phyloP scores from a whole-genome alignment of 148 eudicot genomes.

The Nepenthes gracilis region DNA sequence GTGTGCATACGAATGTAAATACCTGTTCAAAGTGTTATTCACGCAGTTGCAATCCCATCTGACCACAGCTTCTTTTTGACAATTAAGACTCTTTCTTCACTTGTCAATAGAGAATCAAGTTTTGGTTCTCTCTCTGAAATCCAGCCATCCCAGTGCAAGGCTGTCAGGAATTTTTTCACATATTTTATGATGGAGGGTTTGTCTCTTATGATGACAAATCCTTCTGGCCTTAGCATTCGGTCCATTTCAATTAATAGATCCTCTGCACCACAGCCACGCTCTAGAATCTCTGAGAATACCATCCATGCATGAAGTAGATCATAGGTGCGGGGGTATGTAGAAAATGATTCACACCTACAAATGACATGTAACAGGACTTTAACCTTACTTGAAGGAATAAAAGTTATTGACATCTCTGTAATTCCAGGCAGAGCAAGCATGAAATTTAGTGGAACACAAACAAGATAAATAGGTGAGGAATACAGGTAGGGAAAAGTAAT shows the following conservation, averaged over 20 bases:
- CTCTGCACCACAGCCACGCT: slow-evolving; percentile 50
- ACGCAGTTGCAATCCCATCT: no score
- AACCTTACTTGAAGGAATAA: neutral
- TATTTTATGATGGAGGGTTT: slow-evolving; percentile 28
- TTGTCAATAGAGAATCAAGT: slow-evolving; percentile 44
- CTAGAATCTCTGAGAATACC: slow-evolving; percentile 44
- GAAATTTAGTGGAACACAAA: no score
- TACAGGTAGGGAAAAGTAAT: no score
- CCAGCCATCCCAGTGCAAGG: slow-evolving; percentile 45
- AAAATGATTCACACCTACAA: slow-evolving; percentile 70
- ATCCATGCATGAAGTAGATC: slow-evolving; percentile 75
- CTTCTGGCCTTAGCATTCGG: slow-evolving; percentile 55
- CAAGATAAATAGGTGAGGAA: no score
- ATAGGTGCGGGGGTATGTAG: slow-evolving; percentile 74
- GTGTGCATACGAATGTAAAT: no score
- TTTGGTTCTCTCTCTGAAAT: slow-evolving; percentile 52
- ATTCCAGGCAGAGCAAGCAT: no score
- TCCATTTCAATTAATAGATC: slow-evolving; percentile 73
- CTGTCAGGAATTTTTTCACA: slow-evolving; percentile 28
- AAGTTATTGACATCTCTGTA: no score
- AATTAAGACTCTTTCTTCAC: slow-evolving; percentile 59
- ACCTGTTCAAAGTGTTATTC: no score
- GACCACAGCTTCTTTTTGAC: slow-evolving; percentile 25
- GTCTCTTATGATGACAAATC: slow-evolving; percentile 62
- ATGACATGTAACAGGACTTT: neutral